Base-by-base conservation (phyloP, 2,329 filamentous ascomycete species). In the Sarocladium strictum region DNA sequence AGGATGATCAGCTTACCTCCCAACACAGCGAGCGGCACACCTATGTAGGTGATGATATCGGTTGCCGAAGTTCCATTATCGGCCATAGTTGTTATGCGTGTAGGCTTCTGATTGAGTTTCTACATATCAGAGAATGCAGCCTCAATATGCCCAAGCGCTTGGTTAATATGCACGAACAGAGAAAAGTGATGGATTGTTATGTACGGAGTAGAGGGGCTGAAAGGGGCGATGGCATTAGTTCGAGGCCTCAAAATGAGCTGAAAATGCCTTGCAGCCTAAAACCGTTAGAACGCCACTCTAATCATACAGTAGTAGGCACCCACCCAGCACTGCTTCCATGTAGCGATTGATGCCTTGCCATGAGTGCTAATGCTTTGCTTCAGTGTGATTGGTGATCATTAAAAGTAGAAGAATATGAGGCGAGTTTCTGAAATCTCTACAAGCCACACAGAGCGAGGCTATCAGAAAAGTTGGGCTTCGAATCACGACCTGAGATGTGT, bases 21-120 rank as follows among this genome's bases (percentile, higher is more conserved):
- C 2, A 85, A 66, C 2, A 84, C 74, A 1, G 78, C 81, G 17
- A 85, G 69, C 2, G 83, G 83, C 2, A 85, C 70, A 59, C 78
- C 77, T 37, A 81, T 74, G 55, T 78, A 80, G 23, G 78, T 80
- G 65, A 81, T 80, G 55, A 81, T 76, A 57, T 80, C 74, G 10
- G 72, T 69, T 38, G 74, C 66, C 6, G 67, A 69, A 29, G 56
- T 61, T 54, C 64, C 64, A 59, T 64, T 61, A 53, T 64, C 59
- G 75, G 64, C 56, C 64, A 66, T 65, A 12, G 23, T 58, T 57
- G 15, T 2, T 35, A 19, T 29, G 23, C 29, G 26, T 21, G 24
- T 15, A 38, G 24, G 17, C 37, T 26, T 17, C 33, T 4, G 27
- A 23, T 47, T 24, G 19, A 23, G 29, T 5, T 9, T 3, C 3